These are phyloP conservation scores for Dactylonectria estremocensis DNA, from an alignment of 2,329 filamentous ascomycete genomes.

Conservation along the genomic window DNA sequence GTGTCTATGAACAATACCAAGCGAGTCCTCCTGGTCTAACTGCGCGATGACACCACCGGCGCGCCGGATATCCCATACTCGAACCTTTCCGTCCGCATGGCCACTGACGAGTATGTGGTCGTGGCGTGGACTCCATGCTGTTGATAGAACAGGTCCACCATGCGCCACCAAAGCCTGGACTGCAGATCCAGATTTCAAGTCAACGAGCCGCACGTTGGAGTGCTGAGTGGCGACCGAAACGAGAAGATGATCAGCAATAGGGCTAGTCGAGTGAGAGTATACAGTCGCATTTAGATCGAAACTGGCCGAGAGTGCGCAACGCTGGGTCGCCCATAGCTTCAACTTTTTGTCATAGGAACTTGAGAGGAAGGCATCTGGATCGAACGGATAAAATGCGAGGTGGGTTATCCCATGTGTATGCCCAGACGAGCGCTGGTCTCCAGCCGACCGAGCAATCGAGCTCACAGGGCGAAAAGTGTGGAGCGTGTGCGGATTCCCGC, in stretches of 20 bases:
- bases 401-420: conserved; percentile 84
- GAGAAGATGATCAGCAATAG: conserved; percentile 79
- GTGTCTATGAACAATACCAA: conserved; percentile 71
- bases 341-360: conserved; percentile 84
- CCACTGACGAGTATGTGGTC: conserved; percentile 88
- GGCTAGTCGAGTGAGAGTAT: conserved; percentile 85
- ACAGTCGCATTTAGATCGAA: conserved; percentile 79
- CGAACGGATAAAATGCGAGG: conserved; percentile 84
- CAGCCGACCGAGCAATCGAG: conserved; percentile 62
- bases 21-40: conserved; percentile 87
- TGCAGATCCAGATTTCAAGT: conserved; percentile 83
- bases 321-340: conserved; percentile 81
- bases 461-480: conserved; percentile 70
- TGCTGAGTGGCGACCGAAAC: conserved; percentile 92
- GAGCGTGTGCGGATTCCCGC: conserved; percentile 59
- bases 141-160: conserved; percentile 76
- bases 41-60: conserved; percentile 82
- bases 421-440: conserved; percentile 48
- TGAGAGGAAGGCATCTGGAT: conserved; percentile 81
- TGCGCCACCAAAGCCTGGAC: conserved; percentile 81
- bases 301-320: conserved; percentile 72
- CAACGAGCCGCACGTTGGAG: conserved; percentile 86
- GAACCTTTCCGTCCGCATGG: conserved; percentile 85
- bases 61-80: conserved; percentile 90
- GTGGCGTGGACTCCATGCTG: conserved; percentile 86